Base-by-base conservation (phyloP, 441 rosid genomes). In the Syzygium malaccense region DNA sequence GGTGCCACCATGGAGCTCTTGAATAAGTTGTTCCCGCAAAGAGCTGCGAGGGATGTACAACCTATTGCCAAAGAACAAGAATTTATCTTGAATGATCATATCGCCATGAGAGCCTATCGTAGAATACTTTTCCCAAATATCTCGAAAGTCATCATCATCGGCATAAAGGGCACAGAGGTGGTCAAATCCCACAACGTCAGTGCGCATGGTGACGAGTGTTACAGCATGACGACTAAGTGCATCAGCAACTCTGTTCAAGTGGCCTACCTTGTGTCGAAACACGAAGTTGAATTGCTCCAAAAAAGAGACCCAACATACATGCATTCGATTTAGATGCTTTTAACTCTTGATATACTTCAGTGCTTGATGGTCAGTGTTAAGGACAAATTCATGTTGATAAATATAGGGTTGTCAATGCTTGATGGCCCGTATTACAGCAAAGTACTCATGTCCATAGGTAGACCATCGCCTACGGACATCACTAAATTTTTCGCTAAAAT, bases 61-160 rank as follows among this genome's bases (percentile, higher is more conserved):
- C 32, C 17, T 60, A 13, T 60, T 28, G 32, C 1, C 17, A 2
- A 0, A 60, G 2, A 60, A 60, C 28, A 13, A 0, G n/a, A 60
- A 28, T 5, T 60, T 60, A 15, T 60, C 32, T 0, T 1, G 1
- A 60, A 28, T 6, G 8, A 60, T 60, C 32, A 60, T 60, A 15
- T 60, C 0, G 0, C 66, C 32, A 28, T 60, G 66, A 60, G 32
- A 28, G 14, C 32, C 0, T 60, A 1, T 4, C 4, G 0, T 6
- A 13, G 0, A 60, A 5, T 3, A 28, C n/a, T 60, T 60, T 15
- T 60, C 66, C 32, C 17, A 60, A 60, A 28, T 60, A 15, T 60
- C 66, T 1, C 28, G 1, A 60, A 60, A 28, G n/a, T 60, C 32
- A 26, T 60, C 66, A 60, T 60, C 32, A 60, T 60, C 1, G 8